Base-by-base conservation (phyloP, 169 alveolate genomes). In the Theileria orientalis region DNA sequence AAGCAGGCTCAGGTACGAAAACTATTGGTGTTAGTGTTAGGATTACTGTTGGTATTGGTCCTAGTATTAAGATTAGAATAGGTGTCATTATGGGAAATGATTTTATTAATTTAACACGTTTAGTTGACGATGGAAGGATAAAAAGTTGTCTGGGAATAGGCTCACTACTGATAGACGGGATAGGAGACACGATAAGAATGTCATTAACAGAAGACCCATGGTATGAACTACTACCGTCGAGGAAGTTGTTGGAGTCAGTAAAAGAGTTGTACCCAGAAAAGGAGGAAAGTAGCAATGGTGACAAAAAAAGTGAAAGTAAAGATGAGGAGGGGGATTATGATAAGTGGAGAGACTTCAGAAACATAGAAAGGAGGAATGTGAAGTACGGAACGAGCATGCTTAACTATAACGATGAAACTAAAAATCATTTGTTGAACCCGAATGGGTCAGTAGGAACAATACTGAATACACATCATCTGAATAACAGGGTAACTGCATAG, bases 181-280 rank as follows among this genome's bases (percentile, higher is more conserved):
- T 92, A 40, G 96, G 96, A 35, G 96, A 92, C 68, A 92, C 96
- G 21, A 85, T 92, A 54, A 44, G 96, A n/a, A 90, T 86, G 63
- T 91, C 95, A n/a, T 70, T 92, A 40, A 92, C 96, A 0, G 96
- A 92, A 66, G 94, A 88, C 59, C 96, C 96, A 2, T 91, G 95
- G 95, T 67, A 64, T 30, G 96, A 92, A 51, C 70, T 92, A 19
- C 61, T 77, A 13, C 92, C 93, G 23, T 84, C 87, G 42, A 51
- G 79, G 35, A 69, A 83, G 35, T 54, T 91, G 35, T 27, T 83
- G 32, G 61, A 61, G 27, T 60, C 40, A 37, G 74, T 84, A 3
- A 67, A 62, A 23, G 25, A 51, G 27, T 33, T 69, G 33, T 56
- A 56, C 37, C 66, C 66, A 56, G 71, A 68, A 21, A 64, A n/a